These are phyloP conservation scores for Blastobotrys muscicola DNA, from an alignment of 805 yeast species.

Conservation along the genomic window DNA sequence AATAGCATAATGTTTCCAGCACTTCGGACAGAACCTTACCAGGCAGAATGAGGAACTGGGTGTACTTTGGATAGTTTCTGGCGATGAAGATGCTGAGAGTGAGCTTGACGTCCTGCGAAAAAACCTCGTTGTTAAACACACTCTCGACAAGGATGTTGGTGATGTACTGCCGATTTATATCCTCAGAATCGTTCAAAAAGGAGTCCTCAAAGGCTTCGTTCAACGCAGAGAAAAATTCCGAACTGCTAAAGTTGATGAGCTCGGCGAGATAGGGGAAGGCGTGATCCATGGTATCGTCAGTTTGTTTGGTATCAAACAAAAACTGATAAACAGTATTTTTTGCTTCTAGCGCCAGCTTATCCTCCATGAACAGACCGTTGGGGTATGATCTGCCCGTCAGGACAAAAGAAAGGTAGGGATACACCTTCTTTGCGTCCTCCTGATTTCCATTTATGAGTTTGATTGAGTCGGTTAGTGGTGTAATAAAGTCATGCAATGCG, in stretches of 20 bases:
- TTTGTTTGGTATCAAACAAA: constrained; percentile 43
- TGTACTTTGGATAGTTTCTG: constrained; percentile 72
- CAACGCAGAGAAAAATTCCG: constrained; percentile 54
- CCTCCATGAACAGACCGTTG: constrained; percentile 41
- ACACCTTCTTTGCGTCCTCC: constrained; percentile 30
- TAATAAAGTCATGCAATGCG: constrained; percentile 56
- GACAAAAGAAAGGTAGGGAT: constrained; percentile 55
- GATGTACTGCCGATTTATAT: constrained; percentile 64
- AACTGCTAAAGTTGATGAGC: constrained; percentile 46
- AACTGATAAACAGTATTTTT: constrained; percentile 46
- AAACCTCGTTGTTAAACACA: constrained; percentile 13
- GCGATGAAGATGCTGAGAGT: constrained; percentile 57
- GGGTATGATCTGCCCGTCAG: constrained; percentile 80
- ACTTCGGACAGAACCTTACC: constrained; percentile 45
- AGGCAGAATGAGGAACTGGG: constrained; percentile 69
- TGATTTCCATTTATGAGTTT: constrained; percentile 18
- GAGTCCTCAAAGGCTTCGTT: constrained; percentile 82
- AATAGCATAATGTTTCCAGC: constrained; percentile 40
- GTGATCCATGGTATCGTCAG: constrained; percentile 28
- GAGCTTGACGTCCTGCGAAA: constrained; percentile 19
- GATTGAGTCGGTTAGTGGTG: constrained; percentile 60
- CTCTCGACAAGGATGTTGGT: constrained; percentile 57
- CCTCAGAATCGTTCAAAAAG: constrained; percentile 46
- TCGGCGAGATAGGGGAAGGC: constrained; percentile 63
- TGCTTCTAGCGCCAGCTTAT: constrained; percentile 29